Evolutionary conservation across 768 basidiomycete species (phyloP).

Genomic region (Termitomyces sp.): DNA sequence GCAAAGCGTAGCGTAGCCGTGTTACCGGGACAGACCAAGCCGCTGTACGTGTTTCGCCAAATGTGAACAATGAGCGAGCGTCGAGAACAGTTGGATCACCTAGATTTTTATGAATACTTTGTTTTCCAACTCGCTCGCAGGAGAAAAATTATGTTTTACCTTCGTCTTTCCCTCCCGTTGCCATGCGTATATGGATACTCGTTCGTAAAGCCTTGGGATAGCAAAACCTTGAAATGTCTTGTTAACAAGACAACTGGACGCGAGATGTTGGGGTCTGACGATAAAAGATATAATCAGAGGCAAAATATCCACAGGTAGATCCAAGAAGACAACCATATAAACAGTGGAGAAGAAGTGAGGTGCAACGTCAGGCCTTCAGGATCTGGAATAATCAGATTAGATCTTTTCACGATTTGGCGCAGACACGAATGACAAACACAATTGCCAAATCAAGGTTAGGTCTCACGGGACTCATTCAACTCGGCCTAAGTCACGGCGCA

Average conservation of each 20-base stretch:
- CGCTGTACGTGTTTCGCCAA: slow-evolving; percentile 16
- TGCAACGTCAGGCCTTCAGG: not conserved
- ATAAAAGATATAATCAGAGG: slow-evolving; percentile 54
- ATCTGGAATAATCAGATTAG: slow-evolving; percentile 2
- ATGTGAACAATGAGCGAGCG: slow-evolving; percentile 42
- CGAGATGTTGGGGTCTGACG: slow-evolving; percentile 51
- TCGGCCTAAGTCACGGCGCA: not conserved
- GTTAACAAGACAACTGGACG: slow-evolving; percentile 54
- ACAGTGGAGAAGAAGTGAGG: not conserved
- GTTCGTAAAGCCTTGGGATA: slow-evolving; percentile 51
- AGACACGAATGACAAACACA: not conserved
- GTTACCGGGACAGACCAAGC: slow-evolving; percentile 19
- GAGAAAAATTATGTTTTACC: slow-evolving; percentile 32
- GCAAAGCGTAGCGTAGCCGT: not conserved
- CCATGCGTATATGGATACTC: slow-evolving; percentile 68
- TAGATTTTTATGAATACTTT: slow-evolving; percentile 25
- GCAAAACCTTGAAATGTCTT: slow-evolving; percentile 53
- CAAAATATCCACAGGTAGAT: slow-evolving; percentile 68
- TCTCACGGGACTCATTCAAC: slow-evolving; percentile 8
- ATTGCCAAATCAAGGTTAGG: slow-evolving; percentile 2
- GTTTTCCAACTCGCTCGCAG: not conserved
- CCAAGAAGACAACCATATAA: slow-evolving; percentile 43
- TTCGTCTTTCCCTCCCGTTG: slow-evolving; percentile 62
- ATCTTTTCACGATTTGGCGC: not conserved
- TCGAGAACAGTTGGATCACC: slow-evolving; percentile 63